Evolutionary conservation across 352 stramenopile species (phyloP).

Genomic region (Phytophthora sp.): DNA sequence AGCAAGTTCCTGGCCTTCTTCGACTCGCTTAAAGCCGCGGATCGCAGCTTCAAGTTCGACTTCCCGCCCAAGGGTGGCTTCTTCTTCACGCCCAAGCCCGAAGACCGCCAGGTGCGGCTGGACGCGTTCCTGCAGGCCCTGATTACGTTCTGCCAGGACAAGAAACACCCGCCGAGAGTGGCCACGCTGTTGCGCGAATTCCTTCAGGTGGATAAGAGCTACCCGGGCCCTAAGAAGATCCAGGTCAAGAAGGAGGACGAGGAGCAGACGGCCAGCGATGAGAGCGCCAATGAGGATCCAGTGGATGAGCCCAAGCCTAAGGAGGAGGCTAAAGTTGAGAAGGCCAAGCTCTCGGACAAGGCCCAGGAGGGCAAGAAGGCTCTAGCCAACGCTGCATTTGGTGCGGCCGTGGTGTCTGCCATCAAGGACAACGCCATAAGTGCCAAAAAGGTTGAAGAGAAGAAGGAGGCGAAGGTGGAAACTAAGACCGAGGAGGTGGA

Average conservation of each 20-base stretch:
- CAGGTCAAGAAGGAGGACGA: slow-evolving; percentile 21
- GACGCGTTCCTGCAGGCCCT: slow-evolving; percentile 63
- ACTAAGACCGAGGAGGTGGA: slow-evolving; percentile 10
- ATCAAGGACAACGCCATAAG: slow-evolving; percentile 38
- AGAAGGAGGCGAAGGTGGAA: slow-evolving; percentile 13
- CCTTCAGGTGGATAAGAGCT: slow-evolving; percentile 48
- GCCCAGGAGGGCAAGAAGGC: slow-evolving; percentile 38
- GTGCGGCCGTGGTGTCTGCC: slow-evolving; percentile 32
- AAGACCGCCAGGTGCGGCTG: slow-evolving; percentile 57
- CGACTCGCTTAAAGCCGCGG: slow-evolving; percentile 41
- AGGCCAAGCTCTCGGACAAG: slow-evolving; percentile 27
- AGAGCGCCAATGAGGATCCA: slow-evolving; percentile 35
- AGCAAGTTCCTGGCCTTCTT: slow-evolving; percentile 65
- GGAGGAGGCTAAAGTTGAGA: slow-evolving; percentile 9
- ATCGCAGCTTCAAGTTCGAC: slow-evolving; percentile 56
- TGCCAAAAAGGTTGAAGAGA: not conserved
- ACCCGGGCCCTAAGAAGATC: slow-evolving; percentile 24
- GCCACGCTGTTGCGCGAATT: slow-evolving; percentile 53
- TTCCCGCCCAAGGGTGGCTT: slow-evolving; percentile 73
- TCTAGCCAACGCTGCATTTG: slow-evolving; percentile 36
- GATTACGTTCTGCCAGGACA: slow-evolving; percentile 41
- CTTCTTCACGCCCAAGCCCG: slow-evolving; percentile 65
- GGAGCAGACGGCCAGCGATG: slow-evolving; percentile 30
- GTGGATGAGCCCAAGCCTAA: slow-evolving; percentile 25
- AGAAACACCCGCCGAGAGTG: slow-evolving; percentile 37